These are phyloP conservation scores for Lumnitzera littorea DNA, from an alignment of 345 rosid species.

Conservation along the genomic window DNA sequence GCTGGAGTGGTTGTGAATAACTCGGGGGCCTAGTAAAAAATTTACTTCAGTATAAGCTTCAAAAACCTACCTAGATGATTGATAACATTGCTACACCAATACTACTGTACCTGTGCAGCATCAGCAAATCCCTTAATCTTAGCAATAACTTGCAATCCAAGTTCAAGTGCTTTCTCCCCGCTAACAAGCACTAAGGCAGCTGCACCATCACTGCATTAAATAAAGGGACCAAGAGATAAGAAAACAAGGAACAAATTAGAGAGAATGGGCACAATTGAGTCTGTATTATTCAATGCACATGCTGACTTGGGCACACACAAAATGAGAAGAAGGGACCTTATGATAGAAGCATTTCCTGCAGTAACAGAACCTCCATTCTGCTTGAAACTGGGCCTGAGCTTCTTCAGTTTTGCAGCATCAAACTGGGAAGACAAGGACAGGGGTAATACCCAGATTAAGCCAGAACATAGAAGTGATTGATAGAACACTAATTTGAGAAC, in stretches of 20 bases:
- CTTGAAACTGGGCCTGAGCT: constrained; percentile 89
- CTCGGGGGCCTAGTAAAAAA: constrained; percentile 64
- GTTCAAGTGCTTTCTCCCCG: constrained; percentile 72
- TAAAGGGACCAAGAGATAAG: background rate
- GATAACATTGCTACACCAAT: background rate
- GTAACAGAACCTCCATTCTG: constrained; percentile 82
- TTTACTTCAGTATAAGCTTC: constrained; percentile 11
- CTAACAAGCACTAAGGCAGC: constrained; percentile 89
- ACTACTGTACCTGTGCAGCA: constrained; percentile 72
- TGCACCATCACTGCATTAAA: constrained; percentile 78
- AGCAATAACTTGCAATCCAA: constrained; percentile 77
- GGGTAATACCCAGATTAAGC: background rate
- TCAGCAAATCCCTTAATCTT: constrained; percentile 81
- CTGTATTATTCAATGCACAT: background rate
- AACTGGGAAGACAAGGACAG: constrained; percentile 35
- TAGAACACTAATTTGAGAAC: no score
- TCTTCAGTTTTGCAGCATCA: constrained; percentile 69
- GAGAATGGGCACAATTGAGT: background rate
- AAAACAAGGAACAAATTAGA: background rate
- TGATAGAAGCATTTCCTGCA: constrained; percentile 95
- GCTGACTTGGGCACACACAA: background rate
- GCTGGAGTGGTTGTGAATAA: constrained; percentile 84
- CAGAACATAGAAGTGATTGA: no score
- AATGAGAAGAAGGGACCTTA: constrained; percentile 44
- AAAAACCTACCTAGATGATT: constrained; percentile 1